Evolutionary conservation across 331 rosid species (phyloP).

Genomic region (Cydonia oblonga): DNA sequence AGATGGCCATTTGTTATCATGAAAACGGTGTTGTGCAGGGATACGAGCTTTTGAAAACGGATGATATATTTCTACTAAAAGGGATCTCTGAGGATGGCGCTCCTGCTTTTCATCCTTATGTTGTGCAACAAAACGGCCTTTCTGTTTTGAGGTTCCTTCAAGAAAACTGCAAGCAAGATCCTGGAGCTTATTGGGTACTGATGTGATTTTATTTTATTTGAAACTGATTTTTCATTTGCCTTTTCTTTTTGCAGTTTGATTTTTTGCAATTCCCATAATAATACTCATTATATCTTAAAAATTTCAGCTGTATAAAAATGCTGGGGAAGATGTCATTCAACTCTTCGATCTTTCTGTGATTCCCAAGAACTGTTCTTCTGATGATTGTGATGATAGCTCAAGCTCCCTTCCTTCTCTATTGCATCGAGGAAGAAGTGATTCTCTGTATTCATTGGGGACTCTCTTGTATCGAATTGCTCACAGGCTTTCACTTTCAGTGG

Average conservation of each 20-base stretch:
- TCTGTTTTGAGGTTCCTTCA: conserved; percentile 95
- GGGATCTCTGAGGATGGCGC: conserved; percentile 91
- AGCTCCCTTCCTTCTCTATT: conserved; percentile 61
- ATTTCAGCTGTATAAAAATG: conserved; percentile 89
- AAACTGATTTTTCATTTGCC: not conserved
- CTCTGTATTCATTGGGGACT: conserved; percentile 77
- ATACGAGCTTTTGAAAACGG: conserved; percentile 86
- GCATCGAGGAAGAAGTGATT: conserved; percentile 65
- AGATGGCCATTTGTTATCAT: conserved; percentile 94
- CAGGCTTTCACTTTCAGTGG: conserved; percentile 91
- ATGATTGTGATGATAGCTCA: conserved; percentile 49
- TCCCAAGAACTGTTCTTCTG: conserved; percentile 54
- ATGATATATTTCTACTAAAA: conserved; percentile 79
- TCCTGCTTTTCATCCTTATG: conserved; percentile 92
- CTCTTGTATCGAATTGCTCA: conserved; percentile 87
- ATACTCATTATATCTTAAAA: not conserved
- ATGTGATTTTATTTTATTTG: not conserved
- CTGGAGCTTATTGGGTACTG: conserved; percentile 94
- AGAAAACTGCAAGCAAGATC: conserved; percentile 98
- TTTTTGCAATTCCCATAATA: not conserved
- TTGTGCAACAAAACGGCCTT: conserved; percentile 91
- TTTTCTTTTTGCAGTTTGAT: not conserved
- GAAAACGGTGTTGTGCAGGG: conserved; percentile 94
- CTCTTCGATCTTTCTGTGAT: conserved; percentile 88
- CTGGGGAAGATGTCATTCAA: conserved; percentile 88